Percentiles rank a stretch among this genome's conserved stretches.
These are phyloP conservation scores for Boletus insuetus DNA, from an alignment of 768 basidiomycete species.

Conservation along the genomic window DNA sequence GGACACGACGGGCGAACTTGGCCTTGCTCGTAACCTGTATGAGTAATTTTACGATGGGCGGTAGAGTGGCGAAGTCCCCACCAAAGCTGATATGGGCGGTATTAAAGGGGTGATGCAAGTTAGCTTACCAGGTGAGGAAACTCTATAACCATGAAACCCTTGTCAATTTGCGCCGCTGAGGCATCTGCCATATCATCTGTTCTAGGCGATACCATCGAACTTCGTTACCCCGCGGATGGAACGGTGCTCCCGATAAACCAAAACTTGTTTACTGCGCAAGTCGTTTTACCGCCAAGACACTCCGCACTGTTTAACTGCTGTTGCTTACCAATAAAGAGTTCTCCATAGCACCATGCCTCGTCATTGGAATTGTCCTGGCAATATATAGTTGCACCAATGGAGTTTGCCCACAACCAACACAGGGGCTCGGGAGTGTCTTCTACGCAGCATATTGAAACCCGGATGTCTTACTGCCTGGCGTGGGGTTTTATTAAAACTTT, in stretches of 20 bases:
- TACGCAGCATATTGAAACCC: constrained; percentile 22
- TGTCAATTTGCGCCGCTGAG: background rate
- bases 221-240: constrained; percentile 21
- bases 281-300: constrained; percentile 14
- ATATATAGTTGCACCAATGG: constrained; percentile 16
- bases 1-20: constrained; percentile 6
- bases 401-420: constrained; percentile 13
- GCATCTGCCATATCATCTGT: constrained; percentile 1
- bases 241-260: constrained; percentile 15
- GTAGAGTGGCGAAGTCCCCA: background rate
- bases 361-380: constrained; percentile 21
- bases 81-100: background rate
- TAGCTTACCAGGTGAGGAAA: background rate
- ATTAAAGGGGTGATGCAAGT: background rate
- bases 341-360: constrained; percentile 15
- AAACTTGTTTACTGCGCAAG: constrained; percentile 13
- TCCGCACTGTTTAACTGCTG: no score
- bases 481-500: constrained; percentile 23
- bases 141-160: constrained; percentile 3
- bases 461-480: background rate
- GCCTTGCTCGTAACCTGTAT: constrained; percentile 3
- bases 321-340: constrained; percentile 5
- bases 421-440: constrained; percentile 14
- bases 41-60: background rate
- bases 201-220: constrained; percentile 18